Evolutionary conservation across 2,329 filamentous ascomycete species (phyloP).

Genomic region (Botrytis deweyae): DNA sequence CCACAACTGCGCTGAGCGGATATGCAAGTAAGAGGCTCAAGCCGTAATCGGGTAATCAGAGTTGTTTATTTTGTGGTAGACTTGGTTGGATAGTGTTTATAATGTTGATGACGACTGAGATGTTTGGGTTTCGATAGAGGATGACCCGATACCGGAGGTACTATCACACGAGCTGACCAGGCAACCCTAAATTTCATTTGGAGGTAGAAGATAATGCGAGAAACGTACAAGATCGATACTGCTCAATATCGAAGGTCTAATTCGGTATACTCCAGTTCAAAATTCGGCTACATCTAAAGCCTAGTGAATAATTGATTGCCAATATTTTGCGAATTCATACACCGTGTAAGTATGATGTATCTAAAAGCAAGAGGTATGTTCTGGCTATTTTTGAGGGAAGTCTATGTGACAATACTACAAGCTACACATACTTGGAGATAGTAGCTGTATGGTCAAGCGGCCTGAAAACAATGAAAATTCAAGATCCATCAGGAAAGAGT

Average conservation of each 20-base stretch:
- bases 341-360: background rate
- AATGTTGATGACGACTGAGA: background rate
- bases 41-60: background rate
- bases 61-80: background rate
- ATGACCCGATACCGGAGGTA: background rate
- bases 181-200: background rate
- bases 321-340: background rate
- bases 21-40: background rate
- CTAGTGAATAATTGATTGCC: background rate
- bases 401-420: background rate
- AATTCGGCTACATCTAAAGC: background rate
- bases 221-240: background rate
- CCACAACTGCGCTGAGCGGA: background rate
- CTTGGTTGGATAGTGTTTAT: background rate
- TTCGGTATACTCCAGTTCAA: background rate
- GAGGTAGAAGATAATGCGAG: background rate
- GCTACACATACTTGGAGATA: background rate
- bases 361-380: background rate
- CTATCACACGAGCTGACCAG: background rate
- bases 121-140: background rate
- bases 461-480: background rate
- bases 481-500: background rate
- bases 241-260: background rate
- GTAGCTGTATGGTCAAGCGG: background rate
- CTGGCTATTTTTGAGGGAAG: background rate